phyloP scores from a whole-genome alignment of 192 early-diverging fungal species.

The Umbelopsis vinacea region DNA sequence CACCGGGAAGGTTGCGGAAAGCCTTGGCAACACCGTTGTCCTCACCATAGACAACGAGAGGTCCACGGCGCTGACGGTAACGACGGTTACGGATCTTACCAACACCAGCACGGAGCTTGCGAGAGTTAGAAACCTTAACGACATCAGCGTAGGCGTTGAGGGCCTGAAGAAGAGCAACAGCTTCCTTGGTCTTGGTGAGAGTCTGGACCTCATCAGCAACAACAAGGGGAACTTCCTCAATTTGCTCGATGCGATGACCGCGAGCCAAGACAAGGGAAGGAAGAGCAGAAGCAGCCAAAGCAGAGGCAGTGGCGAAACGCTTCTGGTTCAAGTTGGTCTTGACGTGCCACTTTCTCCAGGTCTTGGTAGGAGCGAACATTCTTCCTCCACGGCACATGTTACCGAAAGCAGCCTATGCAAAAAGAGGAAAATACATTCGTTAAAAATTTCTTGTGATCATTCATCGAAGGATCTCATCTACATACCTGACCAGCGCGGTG shows the following conservation, averaged over 20 bases:
- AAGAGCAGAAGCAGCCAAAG: slow-evolving; percentile 93
- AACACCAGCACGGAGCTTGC: slow-evolving; percentile 95
- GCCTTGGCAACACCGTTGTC: slow-evolving; percentile 93
- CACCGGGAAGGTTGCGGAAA: slow-evolving; percentile 98
- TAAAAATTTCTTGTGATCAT: too few species aligned
- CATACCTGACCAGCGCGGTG: slow-evolving; percentile 88
- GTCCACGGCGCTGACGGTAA: slow-evolving; percentile 94
- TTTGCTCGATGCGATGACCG: slow-evolving; percentile 93
- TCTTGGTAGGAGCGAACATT: slow-evolving; percentile 99
- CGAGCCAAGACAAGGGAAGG: slow-evolving; percentile 92
- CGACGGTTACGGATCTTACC: slow-evolving; percentile 98
- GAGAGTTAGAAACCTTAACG: slow-evolving; percentile 91
- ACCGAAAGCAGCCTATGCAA: slow-evolving; percentile 85
- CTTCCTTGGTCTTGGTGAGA: slow-evolving; percentile 91
- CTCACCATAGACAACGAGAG: slow-evolving; percentile 93
- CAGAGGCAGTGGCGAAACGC: slow-evolving; percentile 96
- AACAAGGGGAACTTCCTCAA: slow-evolving; percentile 95
- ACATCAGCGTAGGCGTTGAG: slow-evolving; percentile 95
- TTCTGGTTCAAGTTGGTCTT: slow-evolving; percentile 99
- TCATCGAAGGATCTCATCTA: too few species aligned
- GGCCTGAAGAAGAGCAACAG: slow-evolving; percentile 87
- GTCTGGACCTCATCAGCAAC: slow-evolving; percentile 79
- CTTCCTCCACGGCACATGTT: slow-evolving; percentile 99
- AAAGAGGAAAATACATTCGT: too few species aligned
- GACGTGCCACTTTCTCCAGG: slow-evolving; percentile 99